Evolutionary conservation across 805 yeast genomes (phyloP).

Genomic region (Suhomyces pyralidae): DNA sequence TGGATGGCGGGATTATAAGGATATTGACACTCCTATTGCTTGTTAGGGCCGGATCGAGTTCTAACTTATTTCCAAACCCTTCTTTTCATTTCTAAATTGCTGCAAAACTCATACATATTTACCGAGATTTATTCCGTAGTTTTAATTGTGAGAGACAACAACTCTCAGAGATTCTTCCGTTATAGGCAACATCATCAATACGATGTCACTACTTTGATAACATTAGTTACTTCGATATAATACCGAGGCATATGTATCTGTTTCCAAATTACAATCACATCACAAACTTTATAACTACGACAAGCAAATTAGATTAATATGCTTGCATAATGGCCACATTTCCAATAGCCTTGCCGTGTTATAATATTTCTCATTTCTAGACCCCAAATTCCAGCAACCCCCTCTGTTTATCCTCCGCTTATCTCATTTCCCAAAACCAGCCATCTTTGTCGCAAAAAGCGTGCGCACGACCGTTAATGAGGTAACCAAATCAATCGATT

Average conservation of each 20-base stretch:
- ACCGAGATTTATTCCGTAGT: background rate
- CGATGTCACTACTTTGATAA: too few species aligned
- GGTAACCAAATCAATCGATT: background rate
- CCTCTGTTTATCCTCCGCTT: background rate
- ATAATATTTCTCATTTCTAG: background rate
- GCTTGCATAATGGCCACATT: background rate
- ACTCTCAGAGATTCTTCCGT: too few species aligned
- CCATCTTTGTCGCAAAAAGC: background rate
- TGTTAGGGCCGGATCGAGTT: too few species aligned
- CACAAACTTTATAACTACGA: too few species aligned
- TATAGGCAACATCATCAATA: too few species aligned
- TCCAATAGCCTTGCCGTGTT: background rate
- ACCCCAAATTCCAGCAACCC: background rate
- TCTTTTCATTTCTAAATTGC: background rate
- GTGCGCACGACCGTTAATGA: background rate
- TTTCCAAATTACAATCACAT: background rate
- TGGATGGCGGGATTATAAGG: background rate
- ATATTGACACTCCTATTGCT: background rate
- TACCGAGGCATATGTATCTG: background rate
- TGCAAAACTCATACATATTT: background rate
- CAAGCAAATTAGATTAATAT: too few species aligned
- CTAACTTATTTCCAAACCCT: too few species aligned
- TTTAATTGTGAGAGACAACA: background rate
- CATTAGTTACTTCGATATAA: too few species aligned
- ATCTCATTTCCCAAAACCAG: background rate